Percentiles rank a stretch among this genome's conserved stretches.
Evolutionary conservation across 768 basidiomycete species (phyloP).

Genomic region (Saitozyma podzolica): DNA sequence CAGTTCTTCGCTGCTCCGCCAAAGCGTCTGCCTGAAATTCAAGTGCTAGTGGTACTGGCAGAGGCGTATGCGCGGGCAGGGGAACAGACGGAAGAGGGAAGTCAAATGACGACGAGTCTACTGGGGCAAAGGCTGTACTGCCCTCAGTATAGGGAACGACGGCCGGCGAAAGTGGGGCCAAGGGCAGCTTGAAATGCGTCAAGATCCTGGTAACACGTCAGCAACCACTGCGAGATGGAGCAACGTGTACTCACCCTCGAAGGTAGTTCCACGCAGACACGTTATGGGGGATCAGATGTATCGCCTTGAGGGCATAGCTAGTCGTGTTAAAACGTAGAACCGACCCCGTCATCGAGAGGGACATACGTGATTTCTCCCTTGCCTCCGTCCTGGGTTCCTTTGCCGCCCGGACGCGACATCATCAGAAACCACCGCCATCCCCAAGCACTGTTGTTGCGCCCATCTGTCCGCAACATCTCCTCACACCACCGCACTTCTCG

Average conservation of each 20-base stretch:
- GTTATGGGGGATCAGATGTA: slow-evolving; percentile 86
- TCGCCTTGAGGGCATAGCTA: slow-evolving; percentile 79
- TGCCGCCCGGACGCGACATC: slow-evolving; percentile 65
- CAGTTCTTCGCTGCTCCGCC: slow-evolving; percentile 15
- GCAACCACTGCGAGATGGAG: not conserved
- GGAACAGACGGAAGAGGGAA: slow-evolving; percentile 23
- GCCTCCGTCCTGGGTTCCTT: slow-evolving; percentile 58
- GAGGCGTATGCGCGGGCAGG: slow-evolving; percentile 60
- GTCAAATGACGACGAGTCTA: slow-evolving; percentile 11
- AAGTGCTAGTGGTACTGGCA: slow-evolving; percentile 67
- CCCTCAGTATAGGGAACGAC: slow-evolving; percentile 63
- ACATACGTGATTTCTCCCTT: slow-evolving; percentile 75
- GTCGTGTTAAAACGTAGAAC: slow-evolving; percentile 3
- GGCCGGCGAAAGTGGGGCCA: slow-evolving; percentile 62
- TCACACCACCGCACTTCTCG: slow-evolving; percentile 49
- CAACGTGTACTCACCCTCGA: slow-evolving; percentile 57
- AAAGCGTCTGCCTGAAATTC: slow-evolving; percentile 29
- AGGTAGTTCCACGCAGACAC: slow-evolving; percentile 96
- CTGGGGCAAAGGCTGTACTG: slow-evolving; percentile 33
- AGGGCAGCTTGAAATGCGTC: slow-evolving; percentile 63
- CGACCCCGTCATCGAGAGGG: not conserved
- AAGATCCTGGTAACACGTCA: slow-evolving; percentile 53
- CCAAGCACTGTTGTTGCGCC: slow-evolving; percentile 97
- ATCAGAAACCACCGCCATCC: slow-evolving; percentile 81
- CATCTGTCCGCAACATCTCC: slow-evolving; percentile 60